phyloP scores from a whole-genome alignment of 2,329 filamentous ascomycete species.

The Emmonsia crescens region DNA sequence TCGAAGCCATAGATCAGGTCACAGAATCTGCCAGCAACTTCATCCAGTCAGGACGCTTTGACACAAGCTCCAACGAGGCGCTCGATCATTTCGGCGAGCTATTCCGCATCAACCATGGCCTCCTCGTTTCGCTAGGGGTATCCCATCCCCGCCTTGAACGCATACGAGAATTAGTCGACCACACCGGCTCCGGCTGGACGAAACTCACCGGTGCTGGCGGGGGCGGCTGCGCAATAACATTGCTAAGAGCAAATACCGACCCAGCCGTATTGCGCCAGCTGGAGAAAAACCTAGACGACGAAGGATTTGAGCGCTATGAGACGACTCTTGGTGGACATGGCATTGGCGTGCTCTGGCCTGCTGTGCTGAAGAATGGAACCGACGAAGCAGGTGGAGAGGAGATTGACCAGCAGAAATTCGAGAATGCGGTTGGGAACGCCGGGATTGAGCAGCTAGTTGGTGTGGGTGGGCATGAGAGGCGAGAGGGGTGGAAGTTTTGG shows the following conservation, averaged over 20 bases:
- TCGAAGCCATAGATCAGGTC: slow-evolving; percentile 67
- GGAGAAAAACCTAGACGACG: slow-evolving; percentile 52
- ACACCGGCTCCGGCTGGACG: slow-evolving; percentile 86
- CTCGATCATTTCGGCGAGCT: slow-evolving; percentile 73
- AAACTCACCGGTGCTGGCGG: slow-evolving; percentile 94
- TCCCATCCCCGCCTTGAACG: slow-evolving; percentile 90
- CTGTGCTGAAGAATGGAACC: slow-evolving; percentile 75
- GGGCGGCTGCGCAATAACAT: slow-evolving; percentile 87
- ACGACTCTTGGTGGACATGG: slow-evolving; percentile 88
- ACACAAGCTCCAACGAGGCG: slow-evolving; percentile 51
- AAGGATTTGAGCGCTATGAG: slow-evolving; percentile 75
- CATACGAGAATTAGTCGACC: slow-evolving; percentile 80
- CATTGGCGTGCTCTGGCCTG: slow-evolving; percentile 88
- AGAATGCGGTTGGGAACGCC: slow-evolving; percentile 71
- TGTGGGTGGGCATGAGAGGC: slow-evolving; percentile 55
- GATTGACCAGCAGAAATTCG: slow-evolving; percentile 81
- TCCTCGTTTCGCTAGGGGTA: slow-evolving; percentile 82
- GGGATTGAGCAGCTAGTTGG: slow-evolving; percentile 83
- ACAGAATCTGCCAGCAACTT: slow-evolving; percentile 47
- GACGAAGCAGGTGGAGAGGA: slow-evolving; percentile 77
- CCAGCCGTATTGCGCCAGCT: slow-evolving; percentile 50
- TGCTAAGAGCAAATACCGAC: slow-evolving; percentile 59
- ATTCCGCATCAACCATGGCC: slow-evolving; percentile 86
- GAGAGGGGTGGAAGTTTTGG: slow-evolving; percentile 84
- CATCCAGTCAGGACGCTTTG: slow-evolving; percentile 53